Evolutionary conservation across 352 stramenopile species (phyloP), one percentile per base, ranked within the genome.

Genomic region (Peronosclerospora sorghi): DNA sequence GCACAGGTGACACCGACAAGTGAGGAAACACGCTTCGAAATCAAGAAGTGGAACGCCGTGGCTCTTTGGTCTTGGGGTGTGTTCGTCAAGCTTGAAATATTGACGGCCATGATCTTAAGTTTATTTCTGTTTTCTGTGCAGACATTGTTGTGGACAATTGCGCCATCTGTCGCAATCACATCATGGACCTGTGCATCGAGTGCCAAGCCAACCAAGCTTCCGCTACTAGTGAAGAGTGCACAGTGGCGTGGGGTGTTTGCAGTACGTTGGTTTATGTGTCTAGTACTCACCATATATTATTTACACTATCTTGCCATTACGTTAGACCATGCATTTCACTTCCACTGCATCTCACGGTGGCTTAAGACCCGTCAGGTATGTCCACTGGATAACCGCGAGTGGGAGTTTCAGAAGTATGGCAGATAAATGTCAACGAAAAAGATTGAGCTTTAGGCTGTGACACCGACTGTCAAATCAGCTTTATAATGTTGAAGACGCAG

Each of bases 311-410:
- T 8, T 47, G 2, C 54, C 19, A 15, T 37, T 73, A 67, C 41
- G 51, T 87, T 76, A 87, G 92, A 97, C 59, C 96, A 99, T 61
- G 95, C 96, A 8, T 99, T 99, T 73, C 96, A 99, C 75, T 96
- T 99, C 44, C 95, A 99, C 75, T 99, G 96, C 74, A 99, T 99
- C 56, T 96, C 97, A 57, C 86, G 96, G 51, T 99, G 96, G 96
- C 76, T 99, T 40, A 98, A 98, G 77, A 99, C 96, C 14, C 74
- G 95, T 37, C 95, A 96, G 54, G 95, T 99, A 35, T 99, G 96
- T 81, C 96, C 96, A 28, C 68, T 99, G 35, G 98, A 97, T 77
- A 99, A 98, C 75, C 97, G 97, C 63, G 96, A 99, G 78, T 99
- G 96, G 96, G 96, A 99, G 49, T 99, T 98, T 79, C 86, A 97